phyloP scores from a whole-genome alignment of 108 stramenopile genomes.

The Hondaea fermentalgiana region DNA sequence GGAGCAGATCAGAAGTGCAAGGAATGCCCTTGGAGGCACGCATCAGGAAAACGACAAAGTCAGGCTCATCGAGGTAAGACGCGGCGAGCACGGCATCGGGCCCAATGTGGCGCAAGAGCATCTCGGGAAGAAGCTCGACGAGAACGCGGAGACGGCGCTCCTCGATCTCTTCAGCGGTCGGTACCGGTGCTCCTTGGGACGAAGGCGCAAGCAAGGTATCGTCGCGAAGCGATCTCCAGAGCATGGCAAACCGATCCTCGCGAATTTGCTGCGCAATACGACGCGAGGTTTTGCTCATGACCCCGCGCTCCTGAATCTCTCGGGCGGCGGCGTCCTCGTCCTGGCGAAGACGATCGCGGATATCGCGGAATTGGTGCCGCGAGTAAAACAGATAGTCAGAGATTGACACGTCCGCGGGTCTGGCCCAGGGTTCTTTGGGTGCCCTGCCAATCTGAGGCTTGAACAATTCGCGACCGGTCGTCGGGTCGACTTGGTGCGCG shows the following conservation, averaged over 20 bases:
- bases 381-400: slow-evolving; percentile 8
- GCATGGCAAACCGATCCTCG: neutral
- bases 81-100: neutral
- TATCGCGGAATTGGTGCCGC: neutral
- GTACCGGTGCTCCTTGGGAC: neutral
- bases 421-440: neutral
- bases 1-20: neutral
- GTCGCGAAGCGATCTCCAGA: neutral
- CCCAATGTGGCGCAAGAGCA: neutral
- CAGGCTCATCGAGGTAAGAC: neutral
- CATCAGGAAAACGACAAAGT: neutral
- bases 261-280: neutral
- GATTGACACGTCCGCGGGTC: neutral
- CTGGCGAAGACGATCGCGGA: neutral
- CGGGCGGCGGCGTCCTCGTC: neutral
- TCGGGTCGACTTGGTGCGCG: neutral
- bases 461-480: neutral
- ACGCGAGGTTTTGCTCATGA: neutral
- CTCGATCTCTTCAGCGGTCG: neutral
- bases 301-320: neutral
- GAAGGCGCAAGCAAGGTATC: neutral
- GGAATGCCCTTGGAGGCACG: neutral
- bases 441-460: neutral
- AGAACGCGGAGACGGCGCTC: neutral
- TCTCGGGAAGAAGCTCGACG: slow-evolving; percentile 1